Evolutionary conservation across 805 yeast species (phyloP).

Genomic region (Saccharomycopsis sp.): DNA sequence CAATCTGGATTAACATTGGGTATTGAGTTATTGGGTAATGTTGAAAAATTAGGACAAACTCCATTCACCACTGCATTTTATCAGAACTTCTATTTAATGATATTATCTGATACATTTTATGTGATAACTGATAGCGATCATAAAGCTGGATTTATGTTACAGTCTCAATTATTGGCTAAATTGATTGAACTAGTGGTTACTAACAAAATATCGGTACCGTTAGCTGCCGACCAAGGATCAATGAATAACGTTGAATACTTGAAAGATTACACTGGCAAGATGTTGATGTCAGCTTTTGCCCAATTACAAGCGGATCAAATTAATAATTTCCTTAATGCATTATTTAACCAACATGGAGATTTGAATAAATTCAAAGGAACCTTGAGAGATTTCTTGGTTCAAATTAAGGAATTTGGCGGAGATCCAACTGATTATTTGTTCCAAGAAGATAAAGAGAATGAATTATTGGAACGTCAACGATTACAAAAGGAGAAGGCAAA

Average conservation of each 20-base stretch:
- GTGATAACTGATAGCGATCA: slow-evolving; percentile 97
- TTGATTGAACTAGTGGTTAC: slow-evolving; percentile 78
- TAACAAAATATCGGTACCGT: slow-evolving; percentile 65
- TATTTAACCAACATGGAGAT: slow-evolving; percentile 67
- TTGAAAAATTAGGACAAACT: slow-evolving; percentile 61
- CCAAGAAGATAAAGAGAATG: slow-evolving; percentile 62
- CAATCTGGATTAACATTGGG: slow-evolving; percentile 82
- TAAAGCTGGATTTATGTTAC: slow-evolving; percentile 89
- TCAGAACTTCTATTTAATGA: slow-evolving; percentile 80
- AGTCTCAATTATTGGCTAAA: slow-evolving; percentile 76
- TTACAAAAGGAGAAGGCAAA: slow-evolving; percentile 74
- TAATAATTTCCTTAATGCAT: slow-evolving; percentile 68
- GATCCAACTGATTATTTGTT: slow-evolving; percentile 41
- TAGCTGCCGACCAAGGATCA: slow-evolving; percentile 82
- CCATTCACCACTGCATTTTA: slow-evolving; percentile 81
- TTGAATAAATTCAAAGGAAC: slow-evolving; percentile 72
- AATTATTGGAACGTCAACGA: slow-evolving; percentile 58
- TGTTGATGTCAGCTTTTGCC: slow-evolving; percentile 85
- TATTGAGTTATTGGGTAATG: slow-evolving; percentile 75
- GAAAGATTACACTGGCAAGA: slow-evolving; percentile 72
- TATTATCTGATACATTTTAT: slow-evolving; percentile 84
- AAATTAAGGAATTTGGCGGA: slow-evolving; percentile 93
- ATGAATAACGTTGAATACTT: slow-evolving; percentile 63
- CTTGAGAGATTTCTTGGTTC: slow-evolving; percentile 91
- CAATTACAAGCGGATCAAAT: slow-evolving; percentile 82